Conservation (phyloP, 1,139 yeast species). For the Yamadazyma kanchanaburiensis region DNA sequence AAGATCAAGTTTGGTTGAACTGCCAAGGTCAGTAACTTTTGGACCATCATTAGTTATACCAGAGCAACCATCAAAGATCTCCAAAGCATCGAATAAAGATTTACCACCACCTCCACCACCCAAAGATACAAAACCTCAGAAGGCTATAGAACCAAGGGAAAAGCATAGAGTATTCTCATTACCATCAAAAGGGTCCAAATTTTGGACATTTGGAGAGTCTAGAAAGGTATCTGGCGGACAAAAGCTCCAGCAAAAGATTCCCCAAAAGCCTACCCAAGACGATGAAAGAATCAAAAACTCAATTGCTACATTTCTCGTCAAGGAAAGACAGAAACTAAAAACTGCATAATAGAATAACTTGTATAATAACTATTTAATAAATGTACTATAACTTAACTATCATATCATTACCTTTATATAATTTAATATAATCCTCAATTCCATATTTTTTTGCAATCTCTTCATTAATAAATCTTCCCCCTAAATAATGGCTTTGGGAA, state of each 20-base stretch:
- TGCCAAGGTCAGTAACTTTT: too few species aligned
- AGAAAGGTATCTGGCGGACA: not conserved
- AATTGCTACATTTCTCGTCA: conserved; percentile 9
- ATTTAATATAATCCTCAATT: conserved; percentile 43
- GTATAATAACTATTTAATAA: too few species aligned
- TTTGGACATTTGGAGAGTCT: too few species aligned
- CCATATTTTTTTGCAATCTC: conserved; percentile 70
- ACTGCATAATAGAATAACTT: not conserved
- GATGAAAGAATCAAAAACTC: conserved; percentile 7
- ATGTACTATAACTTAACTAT: conserved; percentile 24
- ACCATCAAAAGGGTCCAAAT: too few species aligned
- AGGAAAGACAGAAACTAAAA: conserved; percentile 4
- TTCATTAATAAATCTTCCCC: conserved; percentile 78
- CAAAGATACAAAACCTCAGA: conserved; percentile 1
- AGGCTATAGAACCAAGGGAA: too few species aligned
- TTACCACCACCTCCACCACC: conserved; percentile 3
- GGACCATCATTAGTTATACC: too few species aligned
- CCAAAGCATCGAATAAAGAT: not conserved
- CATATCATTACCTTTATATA: conserved; percentile 35
- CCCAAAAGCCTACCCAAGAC: conserved; percentile 1
- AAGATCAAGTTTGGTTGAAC: too few species aligned
- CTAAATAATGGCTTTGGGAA: conserved; percentile 61
- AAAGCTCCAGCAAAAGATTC: conserved; percentile 1
- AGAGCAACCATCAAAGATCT: too few species aligned
- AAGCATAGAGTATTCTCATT: too few species aligned